Evolutionary conservation across 805 yeast genomes (phyloP), one percentile per base, ranked within the genome.

Genomic region (Starmerella powellii): DNA sequence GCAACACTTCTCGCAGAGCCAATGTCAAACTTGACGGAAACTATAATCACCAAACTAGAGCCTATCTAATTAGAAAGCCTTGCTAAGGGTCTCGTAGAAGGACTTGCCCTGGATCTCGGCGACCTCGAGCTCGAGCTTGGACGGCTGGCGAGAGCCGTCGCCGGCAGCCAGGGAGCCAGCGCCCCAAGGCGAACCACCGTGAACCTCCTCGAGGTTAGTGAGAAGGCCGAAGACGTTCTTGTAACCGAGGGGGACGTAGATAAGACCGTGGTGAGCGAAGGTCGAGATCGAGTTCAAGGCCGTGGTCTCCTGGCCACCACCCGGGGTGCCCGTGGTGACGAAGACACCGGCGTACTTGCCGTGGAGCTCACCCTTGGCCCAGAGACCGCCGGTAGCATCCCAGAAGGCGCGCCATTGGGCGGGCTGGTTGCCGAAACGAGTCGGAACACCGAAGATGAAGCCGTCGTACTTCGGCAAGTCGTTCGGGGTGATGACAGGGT

Each of bases 151-250:
- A 6, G 81, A 72, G 38, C 93, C 94, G 57, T 80, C 88, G 39
- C 71, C 67, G 38, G 76, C 82, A 24, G 94, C 86, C 55, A 71
- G 67, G 30, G 82, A 65, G 52, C 94, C 94, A 27, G 94, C 80
- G 60, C 94, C 94, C 85, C 86, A 84, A 35, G 94, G 74, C 18
- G 86, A 73, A 42, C 81, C 82, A 50, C 94, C 94, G 58, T 80
- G 93, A 38, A 74, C 69, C 64, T 80, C 85, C 3, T 69, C 72
- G 34, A 78, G 55, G 62, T 68, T 68, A 33, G 80, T 63, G 49
- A 78, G 55, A 51, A 70, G 69, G 10, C 71, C 69, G 61, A 77
- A 78, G 4, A 71, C 65, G 47, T 66, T 60, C 48, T 68, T 71
- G 65, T 76, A 83, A 47, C 94, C 94, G 52, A 82, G 67, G 47